Evolutionary conservation across 2,329 filamentous ascomycete species (phyloP).

Genomic region (Pyrenochaeta sp.): DNA sequence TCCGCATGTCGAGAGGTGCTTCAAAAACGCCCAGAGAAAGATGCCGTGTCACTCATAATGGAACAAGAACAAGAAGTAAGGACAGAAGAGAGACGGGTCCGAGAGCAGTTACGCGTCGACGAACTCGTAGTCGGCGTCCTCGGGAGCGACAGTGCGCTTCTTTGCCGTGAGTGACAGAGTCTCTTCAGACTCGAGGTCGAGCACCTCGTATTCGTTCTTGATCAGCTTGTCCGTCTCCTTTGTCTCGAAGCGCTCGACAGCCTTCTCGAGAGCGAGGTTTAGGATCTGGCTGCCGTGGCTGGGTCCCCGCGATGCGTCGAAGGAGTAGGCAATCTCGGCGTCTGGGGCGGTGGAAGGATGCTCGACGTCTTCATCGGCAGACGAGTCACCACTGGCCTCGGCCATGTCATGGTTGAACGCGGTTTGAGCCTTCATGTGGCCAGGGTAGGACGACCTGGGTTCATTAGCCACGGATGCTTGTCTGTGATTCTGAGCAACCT

Average conservation of each 20-base stretch:
- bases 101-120: slow-evolving; percentile 38
- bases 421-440: slow-evolving; percentile 43
- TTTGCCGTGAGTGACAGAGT: slow-evolving; percentile 42
- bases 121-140: slow-evolving; percentile 53
- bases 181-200: slow-evolving; percentile 50
- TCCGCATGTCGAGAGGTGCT: slow-evolving; percentile 22
- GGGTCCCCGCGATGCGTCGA: slow-evolving; percentile 59
- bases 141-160: slow-evolving; percentile 41
- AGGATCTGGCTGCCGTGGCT: slow-evolving; percentile 65
- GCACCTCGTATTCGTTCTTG: slow-evolving; percentile 66
- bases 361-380: slow-evolving; percentile 55
- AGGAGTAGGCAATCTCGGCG: slow-evolving; percentile 62
- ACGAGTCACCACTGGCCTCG: slow-evolving; percentile 49
- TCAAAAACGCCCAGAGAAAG: slow-evolving; percentile 29
- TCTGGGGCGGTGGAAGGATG: slow-evolving; percentile 56
- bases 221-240: slow-evolving; percentile 67
- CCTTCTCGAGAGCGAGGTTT: slow-evolving; percentile 63
- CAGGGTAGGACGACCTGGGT: slow-evolving; percentile 27
- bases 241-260: slow-evolving; percentile 66
- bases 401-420: slow-evolving; percentile 55
- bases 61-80: slow-evolving; percentile 12
- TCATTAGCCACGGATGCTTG: slow-evolving; percentile 15
- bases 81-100: slow-evolving; percentile 6
- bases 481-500: slow-evolving; percentile 13
- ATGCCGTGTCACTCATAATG: slow-evolving; percentile 30